Conservation (phyloP, 169 alveolate genomes). For the Toxoplasma gondii region DNA sequence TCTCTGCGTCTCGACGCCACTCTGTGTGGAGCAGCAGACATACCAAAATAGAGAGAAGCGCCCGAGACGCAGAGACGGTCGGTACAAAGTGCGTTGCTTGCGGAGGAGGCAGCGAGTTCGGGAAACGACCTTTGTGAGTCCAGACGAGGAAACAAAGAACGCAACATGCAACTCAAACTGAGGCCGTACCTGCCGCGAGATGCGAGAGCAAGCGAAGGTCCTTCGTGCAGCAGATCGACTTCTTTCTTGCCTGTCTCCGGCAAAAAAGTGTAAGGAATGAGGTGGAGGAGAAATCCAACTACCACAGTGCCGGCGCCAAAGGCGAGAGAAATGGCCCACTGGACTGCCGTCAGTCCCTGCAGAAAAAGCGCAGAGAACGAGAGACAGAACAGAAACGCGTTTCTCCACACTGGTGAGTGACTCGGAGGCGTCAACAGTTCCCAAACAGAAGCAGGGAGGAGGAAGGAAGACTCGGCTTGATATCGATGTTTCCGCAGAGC, state of each 20-base stretch:
- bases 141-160: no score
- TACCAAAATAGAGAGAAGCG: no score
- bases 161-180: neutral
- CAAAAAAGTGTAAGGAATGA: conserved; percentile 39
- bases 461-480: no score
- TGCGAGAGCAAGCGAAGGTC: conserved; percentile 58
- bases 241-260: conserved; percentile 65
- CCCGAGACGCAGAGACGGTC: no score
- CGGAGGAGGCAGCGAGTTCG: no score
- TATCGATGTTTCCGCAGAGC: no score
- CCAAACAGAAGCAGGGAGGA: no score
- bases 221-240: conserved; percentile 48
- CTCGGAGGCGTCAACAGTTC: no score
- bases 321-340: conserved; percentile 57
- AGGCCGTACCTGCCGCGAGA: conserved; percentile 63
- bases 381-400: neutral
- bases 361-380: neutral
- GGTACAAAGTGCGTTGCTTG: no score
- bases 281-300: conserved; percentile 42
- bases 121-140: no score
- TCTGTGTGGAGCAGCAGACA: no score
- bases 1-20: no score
- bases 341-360: conserved; percentile 62
- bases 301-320: conserved; percentile 52
- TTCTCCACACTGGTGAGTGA: neutral